Base-by-base conservation (phyloP, 257 asterid species). In the Solanum virginianum region DNA sequence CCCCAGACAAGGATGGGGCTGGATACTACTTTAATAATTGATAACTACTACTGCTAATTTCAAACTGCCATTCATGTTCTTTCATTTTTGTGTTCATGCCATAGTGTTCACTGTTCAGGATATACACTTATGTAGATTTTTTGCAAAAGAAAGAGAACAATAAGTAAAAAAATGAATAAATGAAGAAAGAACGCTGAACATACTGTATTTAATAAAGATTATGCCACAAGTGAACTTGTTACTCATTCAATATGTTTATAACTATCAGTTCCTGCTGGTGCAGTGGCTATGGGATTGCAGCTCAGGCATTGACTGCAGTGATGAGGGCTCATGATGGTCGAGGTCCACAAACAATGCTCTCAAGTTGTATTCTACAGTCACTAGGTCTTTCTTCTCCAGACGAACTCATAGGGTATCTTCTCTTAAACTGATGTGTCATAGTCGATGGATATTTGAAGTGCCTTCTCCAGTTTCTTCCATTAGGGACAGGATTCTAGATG, bases 251-350 rank as follows among this genome's bases (percentile, higher is more conserved):
- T 8, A 22, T 62, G 57, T 60, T 65, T 56, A 60, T 84, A 70
- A 47, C 20, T 63, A 51, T 22, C 29, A 47, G 32, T 80, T 88
- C 86, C 86, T 83, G 80, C 53, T 69, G 80, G 75, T 91, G 87
- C 96, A 94, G 99, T 90, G 99, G 98, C 88, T 92, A 94, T 81
- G 99, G 98, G 83, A 96, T 96, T 86, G 98, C 98, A 86, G 96
- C 99, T 89, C 95, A 60, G 87, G 99, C 94, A 80, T 89, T 96
- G 90, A 91, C 95, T 12, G 98, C 99, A 51, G 94, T 94, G 85
- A 83, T 93, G 87, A 93, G 94, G 91, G 98, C 98, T 86, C 92
- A 93, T 88, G 99, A 96, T 90, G 99, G 99, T 77, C 99, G 99
- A 89, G 99, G 98, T 87, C 92, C 92, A 32, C 88, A 88, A 71